Conservation (phyloP, 176 grass and related monocot species). For the Zea luxurians region DNA sequence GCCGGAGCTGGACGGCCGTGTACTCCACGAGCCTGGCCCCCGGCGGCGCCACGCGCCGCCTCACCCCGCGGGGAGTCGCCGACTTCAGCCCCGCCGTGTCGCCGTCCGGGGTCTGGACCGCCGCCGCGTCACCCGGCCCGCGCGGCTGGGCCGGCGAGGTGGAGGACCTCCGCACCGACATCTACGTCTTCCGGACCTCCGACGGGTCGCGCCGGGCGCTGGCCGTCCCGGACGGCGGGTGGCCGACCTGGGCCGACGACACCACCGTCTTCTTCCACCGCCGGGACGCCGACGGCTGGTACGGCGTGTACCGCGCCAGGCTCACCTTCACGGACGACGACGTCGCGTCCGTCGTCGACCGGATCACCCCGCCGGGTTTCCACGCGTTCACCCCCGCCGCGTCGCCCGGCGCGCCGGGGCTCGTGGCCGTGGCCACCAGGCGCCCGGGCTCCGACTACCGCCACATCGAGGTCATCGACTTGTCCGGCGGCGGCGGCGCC, state of each 20-base stretch:
- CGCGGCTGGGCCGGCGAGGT: constrained; percentile 62
- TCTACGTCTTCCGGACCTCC: constrained; percentile 68
- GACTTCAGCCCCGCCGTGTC: constrained; percentile 85
- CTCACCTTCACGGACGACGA: constrained; percentile 19
- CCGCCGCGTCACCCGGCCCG: constrained; percentile 49
- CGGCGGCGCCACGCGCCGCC: constrained; percentile 36
- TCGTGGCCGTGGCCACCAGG: constrained; percentile 75
- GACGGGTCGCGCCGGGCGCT: constrained; percentile 63
- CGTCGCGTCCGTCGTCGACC: constrained; percentile 29
- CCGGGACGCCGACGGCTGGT: constrained; percentile 69
- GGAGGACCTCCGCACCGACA: constrained; percentile 64
- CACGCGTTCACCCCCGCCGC: constrained; percentile 87
- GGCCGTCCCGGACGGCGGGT: constrained; percentile 50
- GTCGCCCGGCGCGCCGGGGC: constrained; percentile 58
- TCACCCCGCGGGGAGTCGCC: constrained; percentile 50
- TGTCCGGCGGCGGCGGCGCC: background rate
- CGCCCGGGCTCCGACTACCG: constrained; percentile 60
- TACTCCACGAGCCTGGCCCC: constrained; percentile 59
- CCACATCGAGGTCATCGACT: constrained; percentile 82
- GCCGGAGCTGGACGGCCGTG: constrained; percentile 72
- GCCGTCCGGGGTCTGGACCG: constrained; percentile 79
- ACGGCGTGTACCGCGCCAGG: constrained; percentile 65
- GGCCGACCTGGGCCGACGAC: constrained; percentile 84
- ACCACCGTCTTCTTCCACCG: constrained; percentile 88
- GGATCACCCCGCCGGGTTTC: constrained; percentile 67